These are phyloP conservation scores for Candida mesenterica DNA, from an alignment of 1,139 yeast genomes.

Conservation along the genomic window DNA sequence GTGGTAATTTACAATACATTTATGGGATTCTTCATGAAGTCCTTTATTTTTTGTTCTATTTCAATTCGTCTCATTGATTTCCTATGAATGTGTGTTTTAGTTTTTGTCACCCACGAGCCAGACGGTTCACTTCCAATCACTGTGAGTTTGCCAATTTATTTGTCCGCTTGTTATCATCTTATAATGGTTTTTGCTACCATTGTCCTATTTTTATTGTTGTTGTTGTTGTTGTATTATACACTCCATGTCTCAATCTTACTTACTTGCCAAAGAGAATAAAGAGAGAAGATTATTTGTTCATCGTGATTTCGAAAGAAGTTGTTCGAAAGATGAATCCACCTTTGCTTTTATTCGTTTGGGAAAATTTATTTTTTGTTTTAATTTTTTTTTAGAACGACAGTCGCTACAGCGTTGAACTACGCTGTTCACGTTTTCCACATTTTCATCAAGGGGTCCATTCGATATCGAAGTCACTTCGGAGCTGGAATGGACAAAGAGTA, in stretches of 20 bases:
- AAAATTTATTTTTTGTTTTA: conserved; percentile 13
- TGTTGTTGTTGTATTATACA: conserved; percentile 10
- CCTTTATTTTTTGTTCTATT: conserved; percentile 10
- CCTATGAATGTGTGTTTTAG: conserved; percentile 12
- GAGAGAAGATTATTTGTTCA: conserved; percentile 18
- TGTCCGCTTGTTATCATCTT: too few relatives aligned
- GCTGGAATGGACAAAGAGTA: too few relatives aligned
- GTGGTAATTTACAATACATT: conserved; percentile 29
- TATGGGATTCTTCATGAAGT: conserved; percentile 3
- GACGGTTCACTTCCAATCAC: conserved; percentile 3
- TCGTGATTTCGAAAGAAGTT: conserved; percentile 3
- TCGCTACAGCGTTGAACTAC: not conserved
- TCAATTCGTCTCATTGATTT: conserved; percentile 4
- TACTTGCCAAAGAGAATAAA: conserved; percentile 15
- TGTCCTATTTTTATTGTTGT: conserved; percentile 9
- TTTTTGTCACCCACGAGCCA: conserved; percentile 5
- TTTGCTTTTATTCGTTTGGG: conserved; percentile 1
- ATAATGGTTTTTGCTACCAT: too few relatives aligned
- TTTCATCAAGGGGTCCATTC: conserved; percentile 10
- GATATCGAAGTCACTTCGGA: too few relatives aligned
- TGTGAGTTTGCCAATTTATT: too few relatives aligned
- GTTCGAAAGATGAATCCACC: not conserved
- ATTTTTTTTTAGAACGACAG: conserved; percentile 12
- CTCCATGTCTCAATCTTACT: conserved; percentile 33
- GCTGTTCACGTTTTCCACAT: conserved; percentile 1